Percentiles rank a stretch among this genome's conserved stretches.
These are phyloP conservation scores for Penicillium turbatum DNA, from an alignment of 495 filamentous ascomycete genomes.

Conservation along the genomic window DNA sequence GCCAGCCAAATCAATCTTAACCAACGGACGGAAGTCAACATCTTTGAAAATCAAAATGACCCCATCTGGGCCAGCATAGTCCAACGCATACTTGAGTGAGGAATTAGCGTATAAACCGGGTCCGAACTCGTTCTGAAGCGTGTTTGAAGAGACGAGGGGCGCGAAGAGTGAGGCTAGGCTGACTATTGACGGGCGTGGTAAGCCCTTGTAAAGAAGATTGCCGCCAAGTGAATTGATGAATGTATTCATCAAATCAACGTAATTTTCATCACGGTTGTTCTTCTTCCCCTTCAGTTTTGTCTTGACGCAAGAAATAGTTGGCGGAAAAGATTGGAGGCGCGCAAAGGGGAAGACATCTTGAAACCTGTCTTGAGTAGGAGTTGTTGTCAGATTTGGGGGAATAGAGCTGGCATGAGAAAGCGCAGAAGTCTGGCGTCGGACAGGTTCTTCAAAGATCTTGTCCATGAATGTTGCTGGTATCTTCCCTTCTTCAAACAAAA, in stretches of 20 bases:
- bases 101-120: constrained; percentile 1
- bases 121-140: background rate
- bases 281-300: background rate
- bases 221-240: background rate
- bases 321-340: background rate
- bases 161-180: background rate
- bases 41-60: constrained; percentile 1
- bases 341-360: background rate
- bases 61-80: background rate
- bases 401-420: background rate
- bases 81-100: background rate
- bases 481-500: constrained; percentile 1
- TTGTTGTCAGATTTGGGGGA: background rate
- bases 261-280: background rate
- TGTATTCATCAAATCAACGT: background rate
- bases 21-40: background rate
- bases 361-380: background rate
- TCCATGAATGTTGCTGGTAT: background rate
- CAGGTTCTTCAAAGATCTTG: background rate
- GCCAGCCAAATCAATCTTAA: background rate
- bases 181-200: background rate
- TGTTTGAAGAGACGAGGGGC: background rate
- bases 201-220: background rate
- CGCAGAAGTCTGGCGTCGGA: background rate
- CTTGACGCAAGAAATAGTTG: background rate